These are phyloP conservation scores for Teunomyces lycoperdinae DNA, from an alignment of 805 yeast species.

Conservation along the genomic window DNA sequence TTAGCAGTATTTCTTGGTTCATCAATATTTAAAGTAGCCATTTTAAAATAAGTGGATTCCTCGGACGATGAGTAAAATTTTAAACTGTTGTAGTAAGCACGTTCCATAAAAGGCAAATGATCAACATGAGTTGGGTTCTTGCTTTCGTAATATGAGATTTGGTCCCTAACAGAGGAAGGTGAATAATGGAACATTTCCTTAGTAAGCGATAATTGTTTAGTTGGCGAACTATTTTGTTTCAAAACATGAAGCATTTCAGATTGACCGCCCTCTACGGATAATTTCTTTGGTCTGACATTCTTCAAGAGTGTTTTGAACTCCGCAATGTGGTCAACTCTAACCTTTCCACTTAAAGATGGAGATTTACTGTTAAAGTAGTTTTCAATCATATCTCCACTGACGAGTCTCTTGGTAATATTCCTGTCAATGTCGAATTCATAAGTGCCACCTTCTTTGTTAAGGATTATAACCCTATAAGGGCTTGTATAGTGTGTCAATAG, in stretches of 20 bases:
- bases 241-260: neutral
- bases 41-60: slow-evolving; percentile 41
- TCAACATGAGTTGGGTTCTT: slow-evolving; percentile 8
- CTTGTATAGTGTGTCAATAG: slow-evolving; percentile 24
- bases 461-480: slow-evolving; percentile 24
- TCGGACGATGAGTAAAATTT: slow-evolving; percentile 25
- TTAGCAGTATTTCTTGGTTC: slow-evolving; percentile 31
- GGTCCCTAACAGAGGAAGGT: slow-evolving; percentile 15
- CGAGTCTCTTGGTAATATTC: slow-evolving; percentile 11
- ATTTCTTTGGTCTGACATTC: slow-evolving; percentile 4
- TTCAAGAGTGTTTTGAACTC: slow-evolving; percentile 14
- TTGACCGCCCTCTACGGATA: neutral
- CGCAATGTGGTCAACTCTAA: slow-evolving; percentile 24
- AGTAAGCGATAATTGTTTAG: neutral
- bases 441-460: slow-evolving; percentile 32
- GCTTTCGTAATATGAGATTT: slow-evolving; percentile 21
- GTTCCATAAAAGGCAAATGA: slow-evolving; percentile 18
- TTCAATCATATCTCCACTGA: slow-evolving; percentile 22
- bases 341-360: slow-evolving; percentile 10
- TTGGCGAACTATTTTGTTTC: neutral
- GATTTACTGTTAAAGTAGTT: slow-evolving; percentile 12
- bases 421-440: slow-evolving; percentile 23
- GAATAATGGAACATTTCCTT: neutral
- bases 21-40: slow-evolving; percentile 23
- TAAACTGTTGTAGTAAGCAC: slow-evolving; percentile 33